Evolutionary conservation across 129 eudicot genomes (phyloP), one percentile per base, ranked within the genome.

Genomic region (Centaurea solstitialis): DNA sequence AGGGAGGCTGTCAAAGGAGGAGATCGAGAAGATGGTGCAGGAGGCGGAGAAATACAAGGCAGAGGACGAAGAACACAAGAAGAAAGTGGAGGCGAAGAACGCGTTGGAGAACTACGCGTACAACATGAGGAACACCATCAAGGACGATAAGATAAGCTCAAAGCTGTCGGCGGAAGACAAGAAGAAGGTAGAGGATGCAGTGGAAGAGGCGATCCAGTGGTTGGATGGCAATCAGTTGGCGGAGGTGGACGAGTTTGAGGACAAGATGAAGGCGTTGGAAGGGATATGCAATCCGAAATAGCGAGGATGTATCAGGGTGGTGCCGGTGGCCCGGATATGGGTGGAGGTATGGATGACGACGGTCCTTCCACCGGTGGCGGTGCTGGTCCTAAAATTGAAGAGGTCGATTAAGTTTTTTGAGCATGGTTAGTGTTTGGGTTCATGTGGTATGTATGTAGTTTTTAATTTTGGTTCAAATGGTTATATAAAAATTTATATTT

Each of bases 261-360:
- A 88, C 70, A 86, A 88, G 75, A 86, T 88, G 92, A 88, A 88
- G 80, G 92, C 86, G 76, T 67, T 88, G 7, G 92, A 89, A 38
- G 82, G 86, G 0, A 67, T 86, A 0, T 89, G 88, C 76, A 89
- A 89, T 20, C 90, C 92, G 6, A 89, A 12, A 84, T 89, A 24
- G 93, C 93, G 3, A 84, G 71, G 62, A 86, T 86, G 92, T 88
- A 88, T 38, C 86, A 85, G 64, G 92, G 87, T n/a, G 89, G 89
- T 17, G 89, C 85, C 3, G 87, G 76, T 33, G 85, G 77, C n/a
- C 72, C 75, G n/a, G 90, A 40, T 28, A 81, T 87, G 88, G 87
- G 81, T 9, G 91, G 85, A 1, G 87, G 72, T 11, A 85, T 83
- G 85, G 88, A 77, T 47, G 93, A 79, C 0, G 88, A 84, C 38